Conservation (phyloP, 208 protist genomes). For the Trypanosomatidae sp. region DNA sequence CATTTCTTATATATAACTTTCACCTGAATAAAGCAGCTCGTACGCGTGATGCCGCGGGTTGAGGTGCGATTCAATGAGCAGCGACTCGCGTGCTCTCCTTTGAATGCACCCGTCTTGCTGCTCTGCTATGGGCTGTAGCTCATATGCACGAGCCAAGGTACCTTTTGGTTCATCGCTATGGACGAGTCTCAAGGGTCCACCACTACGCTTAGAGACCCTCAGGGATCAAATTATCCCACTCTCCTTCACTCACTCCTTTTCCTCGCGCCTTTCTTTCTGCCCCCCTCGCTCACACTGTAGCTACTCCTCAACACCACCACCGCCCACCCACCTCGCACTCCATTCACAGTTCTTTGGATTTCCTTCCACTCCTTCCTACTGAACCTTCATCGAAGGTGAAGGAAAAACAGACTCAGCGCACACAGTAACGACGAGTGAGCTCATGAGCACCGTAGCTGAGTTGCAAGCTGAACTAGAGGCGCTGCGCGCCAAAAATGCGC, state of each 20-base stretch:
- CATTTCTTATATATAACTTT: background rate
- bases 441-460: conserved; percentile 38
- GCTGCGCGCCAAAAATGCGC: conserved; percentile 28
- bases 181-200: background rate
- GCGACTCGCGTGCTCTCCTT: background rate
- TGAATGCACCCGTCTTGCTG: background rate
- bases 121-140: background rate
- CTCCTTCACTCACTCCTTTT: background rate
- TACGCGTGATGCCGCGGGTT: background rate
- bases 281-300: background rate
- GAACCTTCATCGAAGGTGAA: background rate
- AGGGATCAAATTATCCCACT: background rate
- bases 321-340: background rate
- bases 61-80: background rate
- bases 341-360: background rate
- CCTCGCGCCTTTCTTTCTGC: background rate
- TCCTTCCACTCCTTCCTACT: no score
- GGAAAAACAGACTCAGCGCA: background rate
- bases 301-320: background rate
- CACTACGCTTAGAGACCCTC: background rate
- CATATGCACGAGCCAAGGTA: background rate
- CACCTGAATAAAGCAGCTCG: background rate
- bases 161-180: background rate
- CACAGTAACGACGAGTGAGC: background rate
- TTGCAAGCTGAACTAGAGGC: conserved; percentile 35